Base-by-base conservation (phyloP, 768 basidiomycete genomes). In the Suillus subalutaceus region DNA sequence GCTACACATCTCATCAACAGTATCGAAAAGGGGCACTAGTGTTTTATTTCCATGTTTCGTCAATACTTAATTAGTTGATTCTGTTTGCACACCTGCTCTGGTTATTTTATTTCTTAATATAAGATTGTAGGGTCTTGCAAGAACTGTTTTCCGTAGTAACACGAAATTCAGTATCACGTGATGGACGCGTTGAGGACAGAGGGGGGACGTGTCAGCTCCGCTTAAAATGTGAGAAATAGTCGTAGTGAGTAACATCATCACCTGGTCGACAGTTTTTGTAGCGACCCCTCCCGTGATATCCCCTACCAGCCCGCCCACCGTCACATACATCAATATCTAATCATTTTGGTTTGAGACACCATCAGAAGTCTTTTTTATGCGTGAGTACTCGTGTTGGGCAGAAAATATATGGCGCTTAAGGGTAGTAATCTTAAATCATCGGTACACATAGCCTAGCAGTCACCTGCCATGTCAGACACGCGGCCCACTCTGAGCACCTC, bases 171-270 rank as follows among this genome's bases (percentile, higher is more conserved):
- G 30, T 74, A 56, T 74, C 82, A 83, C 78, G 77, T 83, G 82
- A 75, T n/a, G 0, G 60, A 74, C 81, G 80, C 81, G 82, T 75
- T 68, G 67, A 65, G 64, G 48, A 50, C 23, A 26, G 3, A 7
- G 23, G 13, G 26, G 59, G 63, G 65, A 69, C 82, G 82, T 79
- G 82, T 72, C 74, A 76, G 70, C 78, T 81, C 82, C 82, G 81
- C 81, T 76, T 82, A 72, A 83, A 83, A 74, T 78, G 9, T 35
- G 16, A 65, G 69, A 70, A 76, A 72, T 71, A 76, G 73, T 72
- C 70, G 58, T 62, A 67, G 64, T 55, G 55, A 46, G 55, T 35
- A 55, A 18, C 32, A 20, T 56, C 55, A 53, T 56, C 55, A 53
- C 62, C 50, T 57, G 26, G 40, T 43, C 59, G 8, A 30, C 40